phyloP scores from a whole-genome alignment of 768 basidiomycete species.

The Rhodotorula kratochvilovae region DNA sequence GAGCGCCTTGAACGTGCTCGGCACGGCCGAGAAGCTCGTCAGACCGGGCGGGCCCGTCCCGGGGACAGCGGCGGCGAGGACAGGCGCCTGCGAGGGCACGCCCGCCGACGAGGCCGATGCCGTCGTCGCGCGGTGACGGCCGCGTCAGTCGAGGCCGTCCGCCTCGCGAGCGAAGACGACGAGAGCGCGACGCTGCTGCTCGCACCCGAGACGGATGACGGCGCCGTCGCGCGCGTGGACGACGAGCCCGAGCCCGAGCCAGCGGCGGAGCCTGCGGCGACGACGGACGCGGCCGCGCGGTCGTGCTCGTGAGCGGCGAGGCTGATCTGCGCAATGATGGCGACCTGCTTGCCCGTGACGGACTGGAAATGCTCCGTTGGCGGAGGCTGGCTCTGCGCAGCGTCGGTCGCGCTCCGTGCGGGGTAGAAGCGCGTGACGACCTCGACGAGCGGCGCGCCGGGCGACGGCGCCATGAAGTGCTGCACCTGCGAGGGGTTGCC shows the following conservation, averaged over 20 bases:
- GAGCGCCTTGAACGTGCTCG: slow-evolving; percentile 42
- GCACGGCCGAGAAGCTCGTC: slow-evolving; percentile 33
- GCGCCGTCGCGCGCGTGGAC: neutral
- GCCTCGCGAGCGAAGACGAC: neutral
- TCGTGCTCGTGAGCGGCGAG: slow-evolving; percentile 15
- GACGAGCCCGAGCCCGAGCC: neutral
- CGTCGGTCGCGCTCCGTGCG: slow-evolving; percentile 6
- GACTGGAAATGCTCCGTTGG: neutral
- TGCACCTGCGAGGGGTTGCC: slow-evolving; percentile 44
- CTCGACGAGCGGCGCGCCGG: slow-evolving; percentile 44
- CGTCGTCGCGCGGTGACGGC: slow-evolving; percentile 1
- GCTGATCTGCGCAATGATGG: slow-evolving; percentile 26
- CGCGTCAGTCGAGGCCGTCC: neutral
- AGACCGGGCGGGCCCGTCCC: neutral
- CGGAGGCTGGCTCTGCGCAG: neutral
- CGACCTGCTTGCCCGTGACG: slow-evolving; percentile 17
- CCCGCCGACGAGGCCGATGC: slow-evolving; percentile 28
- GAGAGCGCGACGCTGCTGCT: neutral
- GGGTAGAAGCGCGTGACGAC: slow-evolving; percentile 47
- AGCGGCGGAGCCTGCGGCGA: neutral
- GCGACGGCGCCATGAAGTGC: slow-evolving; percentile 45
- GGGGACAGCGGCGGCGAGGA: neutral
- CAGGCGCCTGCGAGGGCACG: neutral
- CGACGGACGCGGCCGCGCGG: neutral
- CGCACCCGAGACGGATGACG: neutral